Evolutionary conservation across 306 rosid species (phyloP).

Genomic region (Echinosophora koreensis): DNA sequence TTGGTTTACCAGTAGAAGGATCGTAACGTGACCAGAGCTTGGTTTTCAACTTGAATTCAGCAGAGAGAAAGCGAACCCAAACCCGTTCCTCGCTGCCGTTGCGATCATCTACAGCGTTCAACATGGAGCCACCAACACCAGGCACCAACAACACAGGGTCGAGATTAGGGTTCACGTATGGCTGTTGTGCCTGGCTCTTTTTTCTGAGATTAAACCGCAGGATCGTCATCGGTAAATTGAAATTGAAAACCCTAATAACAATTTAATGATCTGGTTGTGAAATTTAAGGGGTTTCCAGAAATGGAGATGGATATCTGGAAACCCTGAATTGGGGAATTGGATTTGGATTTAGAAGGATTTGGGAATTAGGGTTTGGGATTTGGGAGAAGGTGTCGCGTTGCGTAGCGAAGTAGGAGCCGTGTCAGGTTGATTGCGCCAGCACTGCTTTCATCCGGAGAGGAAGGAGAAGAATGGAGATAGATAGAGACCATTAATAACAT

Average conservation of each 20-base stretch:
- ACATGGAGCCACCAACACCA: conserved; percentile 86
- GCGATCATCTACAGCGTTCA: conserved; percentile 63
- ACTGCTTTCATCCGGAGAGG: not conserved
- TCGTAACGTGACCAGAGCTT: conserved; percentile 95
- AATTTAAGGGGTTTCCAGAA: not conserved
- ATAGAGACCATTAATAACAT: not conserved
- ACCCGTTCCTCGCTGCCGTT: conserved; percentile 76
- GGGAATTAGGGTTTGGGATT: conserved; percentile 44
- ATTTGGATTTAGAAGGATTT: conserved; percentile 37
- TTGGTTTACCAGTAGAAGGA: conserved; percentile 73
- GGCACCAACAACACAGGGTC: conserved; percentile 94
- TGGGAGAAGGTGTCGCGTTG: conserved; percentile 4
- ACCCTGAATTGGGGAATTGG: conserved; percentile 36
- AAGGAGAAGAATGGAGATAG: not conserved
- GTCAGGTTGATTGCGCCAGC: not conserved
- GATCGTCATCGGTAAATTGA: conserved; percentile 58
- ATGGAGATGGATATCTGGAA: not conserved
- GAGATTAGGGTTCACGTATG: conserved; percentile 72
- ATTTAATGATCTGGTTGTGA: not conserved
- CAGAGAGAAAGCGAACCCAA: conserved; percentile 85
- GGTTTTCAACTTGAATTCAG: conserved; percentile 77
- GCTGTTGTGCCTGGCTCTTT: conserved; percentile 67
- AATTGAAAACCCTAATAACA: conserved; percentile 42
- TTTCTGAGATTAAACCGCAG: conserved; percentile 73
- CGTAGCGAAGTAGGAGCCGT: not conserved